Evolutionary conservation across 1,284 basidiomycete genomes (phyloP).

Genomic region (Sanguinoderma infundibulare): DNA sequence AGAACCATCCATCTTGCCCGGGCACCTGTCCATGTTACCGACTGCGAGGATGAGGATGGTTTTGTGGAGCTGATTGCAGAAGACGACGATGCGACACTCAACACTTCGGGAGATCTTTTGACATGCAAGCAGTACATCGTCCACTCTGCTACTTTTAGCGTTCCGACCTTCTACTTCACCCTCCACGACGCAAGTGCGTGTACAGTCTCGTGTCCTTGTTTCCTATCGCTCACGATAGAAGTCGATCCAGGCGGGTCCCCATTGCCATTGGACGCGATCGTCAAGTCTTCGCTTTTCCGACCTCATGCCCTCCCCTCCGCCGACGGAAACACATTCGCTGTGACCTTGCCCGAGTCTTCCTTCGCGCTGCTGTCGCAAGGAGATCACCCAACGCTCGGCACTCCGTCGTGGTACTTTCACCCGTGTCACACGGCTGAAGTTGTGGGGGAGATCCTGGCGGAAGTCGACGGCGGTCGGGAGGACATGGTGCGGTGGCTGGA

Average conservation of each 20-base stretch:
- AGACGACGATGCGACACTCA: slow-evolving; percentile 15
- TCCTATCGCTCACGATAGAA: background rate
- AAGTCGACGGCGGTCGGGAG: slow-evolving; percentile 38
- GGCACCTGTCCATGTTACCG: background rate
- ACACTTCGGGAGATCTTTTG: slow-evolving; percentile 31
- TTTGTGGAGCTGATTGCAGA: slow-evolving; percentile 5
- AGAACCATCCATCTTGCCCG: slow-evolving; percentile 36
- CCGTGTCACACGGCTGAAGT: slow-evolving; percentile 75
- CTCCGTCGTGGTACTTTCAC: slow-evolving; percentile 82
- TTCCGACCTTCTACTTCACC: slow-evolving; percentile 81
- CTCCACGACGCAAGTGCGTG: slow-evolving; percentile 60
- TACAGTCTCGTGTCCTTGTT: background rate
- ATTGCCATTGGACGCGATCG: slow-evolving; percentile 56
- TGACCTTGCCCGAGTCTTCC: slow-evolving; percentile 51
- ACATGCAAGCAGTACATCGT: slow-evolving; percentile 66
- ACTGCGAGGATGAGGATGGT: background rate
- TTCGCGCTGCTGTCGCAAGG: slow-evolving; percentile 83
- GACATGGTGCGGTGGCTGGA: slow-evolving; percentile 59
- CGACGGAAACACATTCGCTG: slow-evolving; percentile 51
- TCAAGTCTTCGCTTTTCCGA: slow-evolving; percentile 64
- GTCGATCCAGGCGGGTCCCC: slow-evolving; percentile 62
- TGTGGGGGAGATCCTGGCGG: slow-evolving; percentile 69
- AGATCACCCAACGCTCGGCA: slow-evolving; percentile 77
- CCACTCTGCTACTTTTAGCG: slow-evolving; percentile 74
- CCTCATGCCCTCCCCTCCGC: slow-evolving; percentile 44